Evolutionary conservation across 176 grass and related monocot genomes (phyloP).

Genomic region (Oryza nivara): DNA sequence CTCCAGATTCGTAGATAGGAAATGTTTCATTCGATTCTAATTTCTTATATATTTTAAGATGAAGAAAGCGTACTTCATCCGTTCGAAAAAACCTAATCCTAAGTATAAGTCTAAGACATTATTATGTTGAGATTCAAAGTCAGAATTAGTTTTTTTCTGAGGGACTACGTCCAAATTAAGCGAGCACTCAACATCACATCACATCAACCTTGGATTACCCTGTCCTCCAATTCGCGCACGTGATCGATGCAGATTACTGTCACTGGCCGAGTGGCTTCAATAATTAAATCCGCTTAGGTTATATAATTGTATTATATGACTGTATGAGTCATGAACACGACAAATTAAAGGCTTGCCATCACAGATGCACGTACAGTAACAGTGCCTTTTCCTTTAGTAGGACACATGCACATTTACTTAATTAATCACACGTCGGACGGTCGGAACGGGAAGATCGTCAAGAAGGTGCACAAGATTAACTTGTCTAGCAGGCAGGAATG

Average conservation of each 20-base stretch:
- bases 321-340: neutral
- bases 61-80: too few relatives aligned
- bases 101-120: too few relatives aligned
- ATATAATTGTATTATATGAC: neutral
- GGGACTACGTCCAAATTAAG: too few relatives aligned
- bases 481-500: neutral
- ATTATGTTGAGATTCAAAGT: too few relatives aligned
- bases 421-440: neutral
- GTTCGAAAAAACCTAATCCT: too few relatives aligned
- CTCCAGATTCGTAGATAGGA: too few relatives aligned
- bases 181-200: constrained; percentile 4
- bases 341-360: neutral
- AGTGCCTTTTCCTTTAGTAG: too few relatives aligned
- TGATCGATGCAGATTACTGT: neutral
- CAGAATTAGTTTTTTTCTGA: too few relatives aligned
- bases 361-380: neutral
- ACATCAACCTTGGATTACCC: constrained; percentile 33
- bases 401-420: neutral
- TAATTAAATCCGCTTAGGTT: neutral
- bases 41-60: too few relatives aligned
- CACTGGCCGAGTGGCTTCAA: neutral
- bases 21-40: too few relatives aligned
- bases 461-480: neutral
- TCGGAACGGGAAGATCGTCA: too few relatives aligned
- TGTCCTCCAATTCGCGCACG: neutral